A percentile compares a stretch with the other conserved stretches of the same genome.
Evolutionary conservation across 768 basidiomycete genomes (phyloP).

Genomic region (Leccinum barrowsii): DNA sequence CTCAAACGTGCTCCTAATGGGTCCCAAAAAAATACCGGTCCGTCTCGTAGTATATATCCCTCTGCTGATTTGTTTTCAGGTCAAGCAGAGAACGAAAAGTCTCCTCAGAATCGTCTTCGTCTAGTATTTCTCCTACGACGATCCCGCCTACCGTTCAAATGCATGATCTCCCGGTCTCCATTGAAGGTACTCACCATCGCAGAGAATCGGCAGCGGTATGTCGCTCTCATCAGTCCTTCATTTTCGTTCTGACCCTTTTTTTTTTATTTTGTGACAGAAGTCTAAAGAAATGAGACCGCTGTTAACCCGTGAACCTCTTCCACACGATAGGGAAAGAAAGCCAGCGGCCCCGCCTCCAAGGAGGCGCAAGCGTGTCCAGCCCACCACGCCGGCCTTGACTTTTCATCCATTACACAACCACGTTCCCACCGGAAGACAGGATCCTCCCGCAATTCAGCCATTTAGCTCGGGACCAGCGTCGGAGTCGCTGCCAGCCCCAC

Average conservation of each 20-base stretch:
- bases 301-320: constrained; percentile 22
- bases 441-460: constrained; percentile 6
- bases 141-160: constrained; percentile 10
- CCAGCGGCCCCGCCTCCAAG: constrained; percentile 9
- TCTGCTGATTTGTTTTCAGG: constrained; percentile 9
- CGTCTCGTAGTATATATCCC: constrained; percentile 25
- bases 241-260: constrained; percentile 11
- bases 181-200: constrained; percentile 14
- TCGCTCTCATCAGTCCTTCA: constrained; percentile 10
- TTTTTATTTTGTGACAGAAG: constrained; percentile 15
- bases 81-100: constrained; percentile 7
- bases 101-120: constrained; percentile 10
- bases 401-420: constrained; percentile 18
- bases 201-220: constrained; percentile 20
- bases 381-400: constrained; percentile 17
- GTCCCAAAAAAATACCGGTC: constrained; percentile 19
- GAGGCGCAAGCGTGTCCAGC: constrained; percentile 22
- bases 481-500: constrained; percentile 6
- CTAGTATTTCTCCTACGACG: constrained; percentile 2
- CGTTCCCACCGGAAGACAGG: constrained; percentile 26
- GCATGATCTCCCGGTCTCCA: constrained; percentile 12
- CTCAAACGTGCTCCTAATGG: constrained; percentile 25
- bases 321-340: constrained; percentile 25
- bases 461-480: constrained; percentile 5
- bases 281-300: constrained; percentile 19